These are phyloP conservation scores for Rhynchospora breviuscula DNA, from an alignment of 176 grass and related monocot species.

Conservation along the genomic window DNA sequence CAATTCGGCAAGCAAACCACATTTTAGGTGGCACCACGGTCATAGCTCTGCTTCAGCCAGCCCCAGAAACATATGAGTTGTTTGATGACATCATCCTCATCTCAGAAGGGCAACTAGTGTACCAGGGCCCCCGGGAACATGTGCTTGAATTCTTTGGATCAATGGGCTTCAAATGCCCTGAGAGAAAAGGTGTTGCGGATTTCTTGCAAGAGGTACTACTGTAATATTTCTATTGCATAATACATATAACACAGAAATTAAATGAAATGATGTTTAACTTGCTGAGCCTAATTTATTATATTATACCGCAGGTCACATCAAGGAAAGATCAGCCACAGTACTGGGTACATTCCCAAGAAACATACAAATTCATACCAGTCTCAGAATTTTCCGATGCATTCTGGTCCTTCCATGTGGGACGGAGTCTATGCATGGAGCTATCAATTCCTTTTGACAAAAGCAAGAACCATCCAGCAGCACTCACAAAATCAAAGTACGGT, in stretches of 20 bases:
- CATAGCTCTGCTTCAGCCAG: constrained; percentile 30
- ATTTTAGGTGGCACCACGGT: constrained; percentile 10
- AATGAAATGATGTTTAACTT: no score
- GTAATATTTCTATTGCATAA: no score
- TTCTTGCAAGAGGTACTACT: constrained; percentile 31
- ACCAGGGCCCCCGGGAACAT: constrained; percentile 23
- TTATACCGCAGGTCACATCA: constrained; percentile 30
- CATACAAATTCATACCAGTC: constrained; percentile 59
- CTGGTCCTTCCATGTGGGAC: constrained; percentile 53
- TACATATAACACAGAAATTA: no score
- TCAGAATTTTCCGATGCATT: constrained; percentile 45
- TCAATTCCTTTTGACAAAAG: constrained; percentile 58
- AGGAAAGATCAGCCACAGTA: constrained; percentile 89
- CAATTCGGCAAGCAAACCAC: constrained; percentile 21
- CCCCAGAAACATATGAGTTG: constrained; percentile 23
- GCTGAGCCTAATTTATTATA: not conserved
- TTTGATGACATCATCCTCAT: constrained; percentile 36
- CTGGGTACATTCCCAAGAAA: constrained; percentile 27
- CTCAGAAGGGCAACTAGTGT: constrained; percentile 29
- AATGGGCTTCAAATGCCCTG: constrained; percentile 26
- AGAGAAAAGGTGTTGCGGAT: constrained; percentile 30
- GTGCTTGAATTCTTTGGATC: constrained; percentile 26
- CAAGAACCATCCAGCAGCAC: constrained; percentile 62
- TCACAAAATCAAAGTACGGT: constrained; percentile 59
- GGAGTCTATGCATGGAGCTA: constrained; percentile 37